Percentiles rank a stretch among this genome's conserved stretches.
Conservation (phyloP, 75 land plant genomes). For the Sequoiadendron giganteum region DNA sequence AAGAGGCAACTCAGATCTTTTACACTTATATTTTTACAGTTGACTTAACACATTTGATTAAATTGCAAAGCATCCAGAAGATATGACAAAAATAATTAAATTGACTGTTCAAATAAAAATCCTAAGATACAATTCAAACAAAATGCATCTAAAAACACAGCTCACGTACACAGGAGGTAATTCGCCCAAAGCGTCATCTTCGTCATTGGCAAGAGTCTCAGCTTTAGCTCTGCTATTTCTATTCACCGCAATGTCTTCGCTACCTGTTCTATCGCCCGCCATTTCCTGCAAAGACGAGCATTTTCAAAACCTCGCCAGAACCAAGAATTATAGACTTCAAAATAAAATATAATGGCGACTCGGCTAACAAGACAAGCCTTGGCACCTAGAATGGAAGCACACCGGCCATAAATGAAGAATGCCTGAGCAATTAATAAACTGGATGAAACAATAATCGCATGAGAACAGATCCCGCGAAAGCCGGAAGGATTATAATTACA, state of each 20-base stretch:
- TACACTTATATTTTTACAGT: no score
- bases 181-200: not conserved
- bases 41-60: not conserved
- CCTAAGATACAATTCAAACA: not conserved
- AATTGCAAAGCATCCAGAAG: not conserved
- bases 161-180: not conserved
- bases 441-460: not conserved
- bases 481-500: not conserved
- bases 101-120: not conserved
- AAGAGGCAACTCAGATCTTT: no score
- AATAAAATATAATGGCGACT: not conserved
- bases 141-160: no score
- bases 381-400: not conserved
- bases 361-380: not conserved
- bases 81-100: not conserved
- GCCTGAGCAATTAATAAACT: not conserved
- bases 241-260: not conserved
- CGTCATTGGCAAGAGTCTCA: not conserved
- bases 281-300: not conserved
- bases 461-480: not conserved
- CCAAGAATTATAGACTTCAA: not conserved
- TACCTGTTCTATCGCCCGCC: not conserved
- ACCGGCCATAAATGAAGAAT: not conserved
- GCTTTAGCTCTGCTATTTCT: not conserved
- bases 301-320: not conserved